phyloP scores from a whole-genome alignment of 805 yeast species.

The Teunomyces tritomae region DNA sequence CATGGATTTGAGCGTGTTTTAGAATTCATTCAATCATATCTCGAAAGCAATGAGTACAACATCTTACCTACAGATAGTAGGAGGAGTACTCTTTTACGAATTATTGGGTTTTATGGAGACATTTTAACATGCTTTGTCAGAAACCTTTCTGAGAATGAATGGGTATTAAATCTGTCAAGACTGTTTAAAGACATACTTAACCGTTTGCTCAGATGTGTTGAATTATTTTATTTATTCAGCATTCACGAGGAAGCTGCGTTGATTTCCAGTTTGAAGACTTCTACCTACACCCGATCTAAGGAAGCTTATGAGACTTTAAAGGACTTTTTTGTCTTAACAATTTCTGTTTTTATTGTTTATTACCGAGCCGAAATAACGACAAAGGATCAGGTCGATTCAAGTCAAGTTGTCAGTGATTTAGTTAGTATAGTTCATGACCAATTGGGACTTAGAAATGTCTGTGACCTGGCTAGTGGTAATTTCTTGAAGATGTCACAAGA shows the following conservation, averaged over 20 bases:
- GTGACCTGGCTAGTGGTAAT: slow-evolving; percentile 61
- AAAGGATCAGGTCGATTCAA: not conserved
- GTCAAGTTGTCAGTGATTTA: slow-evolving; percentile 38
- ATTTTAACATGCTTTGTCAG: slow-evolving; percentile 40
- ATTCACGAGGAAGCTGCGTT: slow-evolving; percentile 52
- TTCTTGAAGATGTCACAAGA: slow-evolving; percentile 62
- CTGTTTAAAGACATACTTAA: slow-evolving; percentile 12
- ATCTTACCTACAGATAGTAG: slow-evolving; percentile 28
- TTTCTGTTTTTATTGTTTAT: slow-evolving; percentile 39
- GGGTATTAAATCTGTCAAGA: slow-evolving; percentile 26
- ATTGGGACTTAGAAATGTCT: slow-evolving; percentile 65
- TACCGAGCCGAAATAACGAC: slow-evolving; percentile 15
- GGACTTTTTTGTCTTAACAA: slow-evolving; percentile 40
- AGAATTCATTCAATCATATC: slow-evolving; percentile 39
- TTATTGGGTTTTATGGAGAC: slow-evolving; percentile 54
- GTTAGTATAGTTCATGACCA: slow-evolving; percentile 68
- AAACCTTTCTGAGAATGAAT: slow-evolving; percentile 24
- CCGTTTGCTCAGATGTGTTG: slow-evolving; percentile 30
- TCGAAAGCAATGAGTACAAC: slow-evolving; percentile 18
- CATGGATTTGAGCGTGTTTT: slow-evolving; percentile 54
- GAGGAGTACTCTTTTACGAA: slow-evolving; percentile 42
- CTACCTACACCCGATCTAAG: slow-evolving; percentile 43
- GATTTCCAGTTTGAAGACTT: slow-evolving; percentile 32
- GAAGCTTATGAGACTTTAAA: slow-evolving; percentile 45
- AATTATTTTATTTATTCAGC: slow-evolving; percentile 47